Conservation (phyloP, 1,284 basidiomycete genomes). For the Ustilago hordei region DNA sequence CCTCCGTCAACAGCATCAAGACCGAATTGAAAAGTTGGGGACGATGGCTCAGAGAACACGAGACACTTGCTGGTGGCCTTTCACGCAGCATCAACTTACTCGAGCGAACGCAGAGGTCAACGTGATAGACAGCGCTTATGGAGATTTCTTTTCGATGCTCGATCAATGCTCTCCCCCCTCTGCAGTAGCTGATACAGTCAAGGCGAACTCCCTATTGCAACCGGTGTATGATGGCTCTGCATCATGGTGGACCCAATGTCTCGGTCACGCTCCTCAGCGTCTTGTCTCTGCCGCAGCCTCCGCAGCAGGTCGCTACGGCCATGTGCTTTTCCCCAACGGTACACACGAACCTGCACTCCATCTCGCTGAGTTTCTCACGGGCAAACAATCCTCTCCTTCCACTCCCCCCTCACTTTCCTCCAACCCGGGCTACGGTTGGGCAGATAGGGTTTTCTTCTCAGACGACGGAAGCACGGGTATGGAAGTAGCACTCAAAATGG, state of each 20-base stretch:
- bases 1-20: slow-evolving; percentile 77
- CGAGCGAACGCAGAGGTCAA: slow-evolving; percentile 56
- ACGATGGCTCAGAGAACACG: slow-evolving; percentile 83
- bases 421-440: slow-evolving; percentile 77
- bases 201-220: slow-evolving; percentile 72
- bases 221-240: slow-evolving; percentile 90
- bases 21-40: slow-evolving; percentile 78
- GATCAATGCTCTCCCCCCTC: slow-evolving; percentile 23
- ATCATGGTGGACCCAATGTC: slow-evolving; percentile 97
- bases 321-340: slow-evolving; percentile 93
- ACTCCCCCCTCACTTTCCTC: slow-evolving; percentile 41
- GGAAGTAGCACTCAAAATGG: slow-evolving; percentile 98
- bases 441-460: slow-evolving; percentile 87
- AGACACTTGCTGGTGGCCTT: slow-evolving; percentile 94
- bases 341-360: slow-evolving; percentile 85
- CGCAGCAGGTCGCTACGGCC: slow-evolving; percentile 92
- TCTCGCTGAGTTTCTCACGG: slow-evolving; percentile 79
- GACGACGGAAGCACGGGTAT: slow-evolving; percentile 96
- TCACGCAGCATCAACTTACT: slow-evolving; percentile 82
- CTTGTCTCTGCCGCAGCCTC: slow-evolving; percentile 87
- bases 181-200: background rate
- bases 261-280: slow-evolving; percentile 84
- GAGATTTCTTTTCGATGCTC: slow-evolving; percentile 79
- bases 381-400: slow-evolving; percentile 64
- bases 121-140: slow-evolving; percentile 88